These are phyloP conservation scores for Coffea humblotiana DNA, from an alignment of 305 asterid species.

Conservation along the genomic window DNA sequence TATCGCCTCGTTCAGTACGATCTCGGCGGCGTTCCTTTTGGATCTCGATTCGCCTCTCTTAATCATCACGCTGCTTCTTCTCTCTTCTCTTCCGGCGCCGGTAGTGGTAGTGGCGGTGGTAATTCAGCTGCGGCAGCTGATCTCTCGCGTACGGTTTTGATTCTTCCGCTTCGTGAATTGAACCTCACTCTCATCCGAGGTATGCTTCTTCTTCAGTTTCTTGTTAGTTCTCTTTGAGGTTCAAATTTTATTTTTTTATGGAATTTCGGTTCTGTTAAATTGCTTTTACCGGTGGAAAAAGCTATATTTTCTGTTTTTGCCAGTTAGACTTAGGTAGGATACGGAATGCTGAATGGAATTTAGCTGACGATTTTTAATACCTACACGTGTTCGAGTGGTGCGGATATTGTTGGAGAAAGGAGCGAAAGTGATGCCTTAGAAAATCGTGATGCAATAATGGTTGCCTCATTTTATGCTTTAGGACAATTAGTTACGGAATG, in stretches of 20 bases:
- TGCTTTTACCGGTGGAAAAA: neutral
- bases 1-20: conserved; percentile 97
- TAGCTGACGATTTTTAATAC: neutral
- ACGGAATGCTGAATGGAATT: neutral
- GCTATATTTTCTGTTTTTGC: neutral
- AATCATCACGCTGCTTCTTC: conserved; percentile 95
- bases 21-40: conserved; percentile 78
- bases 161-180: conserved; percentile 89
- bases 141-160: conserved; percentile 83
- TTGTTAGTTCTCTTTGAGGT: neutral
- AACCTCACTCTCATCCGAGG: conserved; percentile 80
- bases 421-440: neutral
- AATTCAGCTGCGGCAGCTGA: conserved; percentile 28
- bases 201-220: conserved; percentile 16
- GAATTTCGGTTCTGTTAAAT: neutral
- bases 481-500: neutral
- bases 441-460: no score
- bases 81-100: conserved; percentile 41
- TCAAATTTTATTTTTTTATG: neutral
- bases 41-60: conserved; percentile 84
- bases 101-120: conserved; percentile 4
- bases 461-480: neutral
- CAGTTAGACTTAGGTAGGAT: neutral
- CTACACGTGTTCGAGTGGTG: neutral
- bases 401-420: neutral